A percentile compares a stretch with the other conserved stretches of the same genome.
phyloP scores from a whole-genome alignment of 176 grass and related monocot genomes.

The Oryza glumipatula region DNA sequence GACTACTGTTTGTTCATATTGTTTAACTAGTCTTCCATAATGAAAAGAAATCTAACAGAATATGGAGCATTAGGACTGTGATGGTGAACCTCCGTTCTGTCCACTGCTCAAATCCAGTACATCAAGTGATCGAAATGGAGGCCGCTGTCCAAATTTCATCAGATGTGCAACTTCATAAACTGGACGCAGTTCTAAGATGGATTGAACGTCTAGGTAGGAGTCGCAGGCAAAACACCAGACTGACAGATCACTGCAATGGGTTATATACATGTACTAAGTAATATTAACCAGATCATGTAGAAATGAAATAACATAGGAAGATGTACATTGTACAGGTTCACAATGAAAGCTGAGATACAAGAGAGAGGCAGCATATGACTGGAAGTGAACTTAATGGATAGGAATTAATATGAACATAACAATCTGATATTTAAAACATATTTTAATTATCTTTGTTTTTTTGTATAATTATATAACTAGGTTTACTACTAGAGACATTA shows the following conservation, averaged over 20 bases:
- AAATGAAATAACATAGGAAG: background rate
- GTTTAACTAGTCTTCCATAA: background rate
- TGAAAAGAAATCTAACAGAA: background rate
- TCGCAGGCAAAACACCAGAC: conserved; percentile 94
- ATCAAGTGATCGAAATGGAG: conserved; percentile 69
- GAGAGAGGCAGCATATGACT: background rate
- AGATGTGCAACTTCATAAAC: conserved; percentile 91
- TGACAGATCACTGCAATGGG: conserved; percentile 76
- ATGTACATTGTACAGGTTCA: background rate
- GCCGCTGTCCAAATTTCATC: conserved; percentile 79
- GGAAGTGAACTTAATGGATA: background rate
- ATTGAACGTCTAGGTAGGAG: conserved; percentile 91
- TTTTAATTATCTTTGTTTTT: background rate
- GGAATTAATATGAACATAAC: background rate
- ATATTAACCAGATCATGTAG: conserved; percentile 6
- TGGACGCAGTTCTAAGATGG: conserved; percentile 67
- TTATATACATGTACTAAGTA: conserved; percentile 25
- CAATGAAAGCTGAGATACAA: background rate
- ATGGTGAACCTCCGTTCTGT: conserved; percentile 44
- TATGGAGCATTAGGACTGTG: conserved; percentile 46
- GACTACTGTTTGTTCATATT: background rate
- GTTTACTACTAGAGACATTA: background rate
- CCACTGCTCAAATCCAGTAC: conserved; percentile 42
- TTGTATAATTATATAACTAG: background rate
- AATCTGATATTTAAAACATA: background rate